These are phyloP conservation scores for Xanthoceras sorbifolium DNA, from an alignment of 345 rosid species.

Conservation along the genomic window DNA sequence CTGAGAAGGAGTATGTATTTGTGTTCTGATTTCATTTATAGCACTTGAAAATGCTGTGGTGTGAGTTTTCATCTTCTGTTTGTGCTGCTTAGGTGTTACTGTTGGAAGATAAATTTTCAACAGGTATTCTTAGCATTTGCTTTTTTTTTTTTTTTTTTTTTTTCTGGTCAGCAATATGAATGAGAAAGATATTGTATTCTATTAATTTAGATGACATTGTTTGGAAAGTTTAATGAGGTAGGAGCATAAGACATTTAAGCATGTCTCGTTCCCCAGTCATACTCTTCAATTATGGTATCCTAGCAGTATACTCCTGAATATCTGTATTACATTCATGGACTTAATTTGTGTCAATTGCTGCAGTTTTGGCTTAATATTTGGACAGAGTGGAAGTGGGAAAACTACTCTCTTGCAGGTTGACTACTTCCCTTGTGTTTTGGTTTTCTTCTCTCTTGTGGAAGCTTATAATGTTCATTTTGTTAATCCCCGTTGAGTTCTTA, in stretches of 20 bases:
- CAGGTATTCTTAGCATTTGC: background rate
- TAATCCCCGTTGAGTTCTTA: background rate
- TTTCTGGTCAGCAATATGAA: background rate
- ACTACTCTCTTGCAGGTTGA: conserved; percentile 88
- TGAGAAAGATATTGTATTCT: background rate
- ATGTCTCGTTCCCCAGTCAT: background rate
- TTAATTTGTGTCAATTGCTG: conserved; percentile 23
- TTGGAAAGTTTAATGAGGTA: background rate
- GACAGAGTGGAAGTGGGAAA: conserved; percentile 96
- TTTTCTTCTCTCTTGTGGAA: background rate
- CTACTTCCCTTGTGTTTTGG: background rate
- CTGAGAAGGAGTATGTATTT: conserved; percentile 57
- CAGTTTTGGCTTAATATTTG: conserved; percentile 95
- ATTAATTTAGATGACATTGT: background rate
- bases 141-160: background rate
- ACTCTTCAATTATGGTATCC: background rate
- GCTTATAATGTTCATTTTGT: conserved; percentile 7
- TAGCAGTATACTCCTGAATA: background rate
- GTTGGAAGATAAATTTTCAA: background rate
- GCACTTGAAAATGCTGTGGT: background rate
- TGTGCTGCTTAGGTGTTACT: conserved; percentile 5
- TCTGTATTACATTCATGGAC: background rate
- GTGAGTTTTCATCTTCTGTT: background rate
- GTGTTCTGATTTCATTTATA: background rate
- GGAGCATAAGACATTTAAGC: background rate